Percentiles rank a stretch among this genome's conserved stretches.
Conservation (phyloP, 1,284 basidiomycete species). For the Malassezia yamatoensis region DNA sequence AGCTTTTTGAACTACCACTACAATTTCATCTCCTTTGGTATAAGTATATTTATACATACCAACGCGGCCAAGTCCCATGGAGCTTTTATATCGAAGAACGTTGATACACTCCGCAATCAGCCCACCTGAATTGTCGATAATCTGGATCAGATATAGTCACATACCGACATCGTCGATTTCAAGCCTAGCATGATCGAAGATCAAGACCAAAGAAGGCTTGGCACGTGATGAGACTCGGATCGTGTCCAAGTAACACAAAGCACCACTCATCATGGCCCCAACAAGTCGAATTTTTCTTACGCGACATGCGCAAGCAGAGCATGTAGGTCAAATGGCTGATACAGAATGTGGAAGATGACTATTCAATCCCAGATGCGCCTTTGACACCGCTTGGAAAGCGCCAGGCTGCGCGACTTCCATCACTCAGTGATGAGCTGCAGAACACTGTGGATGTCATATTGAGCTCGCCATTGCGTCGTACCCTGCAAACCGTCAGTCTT, state of each 20-base stretch:
- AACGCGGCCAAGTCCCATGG: slow-evolving; percentile 60
- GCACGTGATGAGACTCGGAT: slow-evolving; percentile 3
- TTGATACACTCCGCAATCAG: slow-evolving; percentile 93
- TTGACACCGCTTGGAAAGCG: slow-evolving; percentile 42
- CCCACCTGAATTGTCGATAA: slow-evolving; percentile 98
- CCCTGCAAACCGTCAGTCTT: slow-evolving; percentile 40
- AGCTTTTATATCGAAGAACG: slow-evolving; percentile 83
- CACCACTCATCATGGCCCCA: slow-evolving; percentile 16
- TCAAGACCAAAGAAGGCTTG: neutral
- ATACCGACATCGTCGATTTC: slow-evolving; percentile 44
- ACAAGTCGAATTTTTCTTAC: slow-evolving; percentile 31
- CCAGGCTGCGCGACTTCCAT: slow-evolving; percentile 32
- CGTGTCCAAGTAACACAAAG: neutral
- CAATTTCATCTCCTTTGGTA: slow-evolving; percentile 78
- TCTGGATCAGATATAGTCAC: slow-evolving; percentile 51
- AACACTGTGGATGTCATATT: slow-evolving; percentile 31
- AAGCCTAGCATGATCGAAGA: slow-evolving; percentile 39
- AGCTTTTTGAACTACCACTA: slow-evolving; percentile 87
- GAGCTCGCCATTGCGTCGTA: slow-evolving; percentile 37
- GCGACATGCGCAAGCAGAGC: slow-evolving; percentile 37
- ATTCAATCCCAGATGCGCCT: slow-evolving; percentile 41
- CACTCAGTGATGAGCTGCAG: slow-evolving; percentile 28
- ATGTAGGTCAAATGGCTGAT: slow-evolving; percentile 22
- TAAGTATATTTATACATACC: slow-evolving; percentile 45
- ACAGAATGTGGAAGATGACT: slow-evolving; percentile 34